Evolutionary conservation across 2,329 filamentous ascomycete species (phyloP).

Genomic region (Blastomyces emzantsi): DNA sequence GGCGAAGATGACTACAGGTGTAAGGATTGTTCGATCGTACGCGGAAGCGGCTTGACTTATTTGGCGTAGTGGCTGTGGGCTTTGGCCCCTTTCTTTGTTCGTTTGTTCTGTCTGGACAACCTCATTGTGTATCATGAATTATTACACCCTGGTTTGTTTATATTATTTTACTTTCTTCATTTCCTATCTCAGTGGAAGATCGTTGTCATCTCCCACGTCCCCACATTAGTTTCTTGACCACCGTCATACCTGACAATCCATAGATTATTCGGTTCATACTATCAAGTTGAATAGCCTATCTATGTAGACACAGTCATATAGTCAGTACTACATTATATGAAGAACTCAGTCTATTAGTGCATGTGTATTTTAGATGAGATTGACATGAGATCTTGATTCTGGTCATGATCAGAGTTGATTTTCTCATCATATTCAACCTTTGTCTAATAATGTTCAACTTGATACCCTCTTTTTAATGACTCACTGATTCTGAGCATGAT

Average conservation of each 20-base stretch:
- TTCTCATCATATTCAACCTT: too few relatives aligned
- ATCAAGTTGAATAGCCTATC: background rate
- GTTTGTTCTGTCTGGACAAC: background rate
- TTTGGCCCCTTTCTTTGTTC: background rate
- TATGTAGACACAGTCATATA: background rate
- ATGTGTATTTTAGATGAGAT: too few relatives aligned
- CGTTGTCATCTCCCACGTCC: too few relatives aligned
- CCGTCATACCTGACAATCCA: background rate
- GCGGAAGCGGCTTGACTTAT: background rate
- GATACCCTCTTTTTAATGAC: background rate
- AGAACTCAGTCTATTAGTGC: too few relatives aligned
- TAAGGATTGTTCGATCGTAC: background rate
- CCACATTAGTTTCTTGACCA: background rate
- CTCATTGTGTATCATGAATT: constrained; percentile 4
- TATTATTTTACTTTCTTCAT: background rate
- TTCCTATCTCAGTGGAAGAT: background rate
- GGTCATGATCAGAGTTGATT: too few relatives aligned
- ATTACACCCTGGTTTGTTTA: background rate
- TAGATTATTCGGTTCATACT: background rate
- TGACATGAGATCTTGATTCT: too few relatives aligned
- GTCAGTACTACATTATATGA: too few relatives aligned
- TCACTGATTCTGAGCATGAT: background rate
- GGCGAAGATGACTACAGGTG: background rate
- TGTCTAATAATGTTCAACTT: too few relatives aligned
- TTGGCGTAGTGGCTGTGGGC: background rate